These are phyloP conservation scores for Parachaetomium inaequale DNA, from an alignment of 495 filamentous ascomycete species.

Conservation along the genomic window DNA sequence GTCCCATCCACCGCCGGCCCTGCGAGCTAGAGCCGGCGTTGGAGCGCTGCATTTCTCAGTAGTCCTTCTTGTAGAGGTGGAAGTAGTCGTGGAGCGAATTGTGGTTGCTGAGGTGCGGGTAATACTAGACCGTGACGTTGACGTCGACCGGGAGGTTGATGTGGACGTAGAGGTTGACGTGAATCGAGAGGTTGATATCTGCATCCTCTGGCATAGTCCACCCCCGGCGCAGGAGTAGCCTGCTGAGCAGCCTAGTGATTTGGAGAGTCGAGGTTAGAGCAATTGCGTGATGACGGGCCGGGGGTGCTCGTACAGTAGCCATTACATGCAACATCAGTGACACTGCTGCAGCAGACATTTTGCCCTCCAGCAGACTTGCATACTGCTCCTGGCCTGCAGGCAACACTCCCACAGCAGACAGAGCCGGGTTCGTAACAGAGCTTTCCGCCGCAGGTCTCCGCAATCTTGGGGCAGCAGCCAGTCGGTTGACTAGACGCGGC, in stretches of 20 bases:
- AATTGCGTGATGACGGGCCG: neutral
- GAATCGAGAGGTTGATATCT: neutral
- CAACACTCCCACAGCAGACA: neutral
- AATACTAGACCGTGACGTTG: constrained; percentile 1
- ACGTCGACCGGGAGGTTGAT: neutral
- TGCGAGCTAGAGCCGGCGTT: neutral
- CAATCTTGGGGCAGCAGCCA: constrained; percentile 8
- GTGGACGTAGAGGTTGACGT: neutral
- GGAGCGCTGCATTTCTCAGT: neutral
- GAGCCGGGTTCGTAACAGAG: neutral
- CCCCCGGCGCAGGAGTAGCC: neutral
- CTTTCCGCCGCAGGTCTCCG: constrained; percentile 2
- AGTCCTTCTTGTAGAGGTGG: neutral
- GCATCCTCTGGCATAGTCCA: neutral
- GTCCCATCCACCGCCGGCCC: neutral
- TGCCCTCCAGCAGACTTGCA: constrained; percentile 6
- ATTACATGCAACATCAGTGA: constrained; percentile 1
- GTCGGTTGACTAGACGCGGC: neutral
- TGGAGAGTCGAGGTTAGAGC: neutral
- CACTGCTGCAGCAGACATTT: constrained; percentile 11
- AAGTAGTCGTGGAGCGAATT: neutral
- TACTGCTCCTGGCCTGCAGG: neutral
- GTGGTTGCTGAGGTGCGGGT: constrained; percentile 4
- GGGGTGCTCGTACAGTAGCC: constrained; percentile 3
- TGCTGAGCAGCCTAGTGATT: neutral